Evolutionary conservation across 306 rosid species (phyloP).

Genomic region (Castanospermum australe): DNA sequence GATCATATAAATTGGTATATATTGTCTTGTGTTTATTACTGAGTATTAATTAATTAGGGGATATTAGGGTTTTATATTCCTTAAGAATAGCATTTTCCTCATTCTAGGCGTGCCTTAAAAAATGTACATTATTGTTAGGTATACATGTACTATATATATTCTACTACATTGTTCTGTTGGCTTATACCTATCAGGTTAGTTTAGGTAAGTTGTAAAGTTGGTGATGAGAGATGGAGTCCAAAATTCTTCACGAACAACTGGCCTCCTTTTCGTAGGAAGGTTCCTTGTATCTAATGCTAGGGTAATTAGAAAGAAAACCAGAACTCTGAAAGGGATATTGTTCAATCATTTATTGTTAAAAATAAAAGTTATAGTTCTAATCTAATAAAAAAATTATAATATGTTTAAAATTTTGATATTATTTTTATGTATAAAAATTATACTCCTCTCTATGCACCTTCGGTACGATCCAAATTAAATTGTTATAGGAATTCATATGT

Average conservation of each 20-base stretch:
- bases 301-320: not conserved
- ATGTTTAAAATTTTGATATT: too few species aligned
- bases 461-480: too few species aligned
- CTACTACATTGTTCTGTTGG: conserved; percentile 24
- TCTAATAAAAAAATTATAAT: too few species aligned
- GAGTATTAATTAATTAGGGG: not conserved
- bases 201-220: conserved; percentile 28
- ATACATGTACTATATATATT: not conserved
- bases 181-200: conserved; percentile 48
- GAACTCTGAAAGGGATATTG: not conserved
- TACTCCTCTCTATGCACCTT: too few species aligned
- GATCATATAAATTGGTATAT: not conserved
- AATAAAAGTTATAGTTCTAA: too few species aligned
- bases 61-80: not conserved
- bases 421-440: too few species aligned
- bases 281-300: not conserved
- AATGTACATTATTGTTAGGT: not conserved
- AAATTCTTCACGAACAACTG: conserved; percentile 3
- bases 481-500: too few species aligned
- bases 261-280: not conserved
- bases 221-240: conserved; percentile 41
- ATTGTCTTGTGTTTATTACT: not conserved
- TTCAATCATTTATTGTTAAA: not conserved
- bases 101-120: not conserved
- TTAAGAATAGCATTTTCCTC: not conserved